Evolutionary conservation across 164 flowering plant genomes (phyloP).

Genomic region (Vitis rotundifolia): DNA sequence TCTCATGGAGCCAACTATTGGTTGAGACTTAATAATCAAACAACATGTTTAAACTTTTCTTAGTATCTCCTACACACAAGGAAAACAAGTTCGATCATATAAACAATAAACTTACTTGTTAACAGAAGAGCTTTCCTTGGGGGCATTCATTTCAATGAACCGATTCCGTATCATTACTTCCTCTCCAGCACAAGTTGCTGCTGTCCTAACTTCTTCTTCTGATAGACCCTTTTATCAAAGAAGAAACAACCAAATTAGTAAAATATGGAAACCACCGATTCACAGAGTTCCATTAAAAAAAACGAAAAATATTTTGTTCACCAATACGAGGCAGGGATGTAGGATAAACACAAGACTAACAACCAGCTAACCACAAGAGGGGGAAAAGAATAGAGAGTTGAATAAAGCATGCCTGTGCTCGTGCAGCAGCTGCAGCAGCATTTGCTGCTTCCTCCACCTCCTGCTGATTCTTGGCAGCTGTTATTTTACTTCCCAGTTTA

Average conservation of each 20-base stretch:
- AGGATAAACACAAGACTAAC: background rate
- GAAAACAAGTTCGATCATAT: no score
- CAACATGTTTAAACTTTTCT: background rate
- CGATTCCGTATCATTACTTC: slow-evolving; percentile 96
- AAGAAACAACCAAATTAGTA: slow-evolving; percentile 9
- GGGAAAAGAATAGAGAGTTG: background rate
- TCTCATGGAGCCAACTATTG: background rate
- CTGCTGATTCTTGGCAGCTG: slow-evolving; percentile 92
- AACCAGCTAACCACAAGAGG: background rate
- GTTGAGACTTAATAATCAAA: background rate
- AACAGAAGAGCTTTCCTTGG: slow-evolving; percentile 78
- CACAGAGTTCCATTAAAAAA: background rate
- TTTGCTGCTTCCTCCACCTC: slow-evolving; percentile 93
- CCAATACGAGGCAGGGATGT: background rate
- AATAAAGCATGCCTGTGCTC: slow-evolving; percentile 67
- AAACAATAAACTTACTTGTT: slow-evolving; percentile 62
- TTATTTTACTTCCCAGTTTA: slow-evolving; percentile 88
- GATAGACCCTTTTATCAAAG: slow-evolving; percentile 76
- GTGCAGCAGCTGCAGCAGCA: slow-evolving; percentile 87
- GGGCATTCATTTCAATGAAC: slow-evolving; percentile 98
- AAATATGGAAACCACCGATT: background rate
- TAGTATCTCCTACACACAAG: background rate
- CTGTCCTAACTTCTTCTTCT: slow-evolving; percentile 95
- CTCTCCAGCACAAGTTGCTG: slow-evolving; percentile 94
- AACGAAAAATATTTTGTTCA: background rate